Conservation (phyloP, 164 flowering plant genomes). For the Vitis rotundifolia region DNA sequence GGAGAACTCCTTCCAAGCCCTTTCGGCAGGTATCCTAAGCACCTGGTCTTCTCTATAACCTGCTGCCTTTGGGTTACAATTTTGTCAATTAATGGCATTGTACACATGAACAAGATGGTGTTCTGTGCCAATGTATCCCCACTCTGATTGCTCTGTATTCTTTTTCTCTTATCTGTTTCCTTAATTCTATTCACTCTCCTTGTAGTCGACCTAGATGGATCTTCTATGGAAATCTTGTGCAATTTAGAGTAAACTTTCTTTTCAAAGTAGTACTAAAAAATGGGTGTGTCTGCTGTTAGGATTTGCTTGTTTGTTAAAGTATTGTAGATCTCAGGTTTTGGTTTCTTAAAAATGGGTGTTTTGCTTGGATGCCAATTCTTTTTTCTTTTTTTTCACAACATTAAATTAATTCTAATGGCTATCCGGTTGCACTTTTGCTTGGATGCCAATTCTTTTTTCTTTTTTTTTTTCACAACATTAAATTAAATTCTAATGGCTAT, state of each 20-base stretch:
- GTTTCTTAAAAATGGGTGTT: too few relatives aligned
- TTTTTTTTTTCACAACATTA: too few relatives aligned
- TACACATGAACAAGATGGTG: background rate
- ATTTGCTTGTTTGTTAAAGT: too few relatives aligned
- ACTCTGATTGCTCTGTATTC: background rate
- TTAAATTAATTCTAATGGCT: conserved; percentile 5
- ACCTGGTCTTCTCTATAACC: background rate
- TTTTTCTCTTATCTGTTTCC: too few relatives aligned
- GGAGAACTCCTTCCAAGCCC: conserved; percentile 98
- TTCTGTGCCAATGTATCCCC: background rate
- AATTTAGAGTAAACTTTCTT: background rate
- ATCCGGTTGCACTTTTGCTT: conserved; percentile 42
- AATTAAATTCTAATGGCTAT: conserved; percentile 5
- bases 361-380: too few relatives aligned
- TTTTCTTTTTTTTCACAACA: too few relatives aligned
- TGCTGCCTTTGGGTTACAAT: background rate
- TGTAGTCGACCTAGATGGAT: too few relatives aligned
- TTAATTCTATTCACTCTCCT: too few relatives aligned
- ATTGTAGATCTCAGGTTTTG: too few relatives aligned
- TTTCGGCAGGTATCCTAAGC: conserved; percentile 72
- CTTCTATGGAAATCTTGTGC: background rate
- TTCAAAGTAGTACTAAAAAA: too few relatives aligned
- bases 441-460: background rate
- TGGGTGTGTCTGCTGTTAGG: too few relatives aligned
- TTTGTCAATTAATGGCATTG: background rate